Conservation (phyloP, 75 land plant genomes). For the Pseudotsuga menziesii region DNA sequence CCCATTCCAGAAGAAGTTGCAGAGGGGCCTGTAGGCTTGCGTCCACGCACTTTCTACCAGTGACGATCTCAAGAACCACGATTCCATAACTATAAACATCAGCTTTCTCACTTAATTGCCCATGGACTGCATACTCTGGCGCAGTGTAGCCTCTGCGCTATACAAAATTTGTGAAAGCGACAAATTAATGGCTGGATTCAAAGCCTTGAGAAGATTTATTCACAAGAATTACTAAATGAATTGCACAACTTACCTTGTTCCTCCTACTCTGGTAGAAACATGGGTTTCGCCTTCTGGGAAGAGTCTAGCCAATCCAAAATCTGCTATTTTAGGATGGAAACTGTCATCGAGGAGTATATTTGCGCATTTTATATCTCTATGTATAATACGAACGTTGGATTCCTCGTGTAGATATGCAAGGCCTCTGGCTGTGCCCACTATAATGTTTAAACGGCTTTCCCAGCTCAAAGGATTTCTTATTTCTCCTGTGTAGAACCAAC, state of each 20-base stretch:
- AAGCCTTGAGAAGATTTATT: too few relatives aligned
- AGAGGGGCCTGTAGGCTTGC: background rate
- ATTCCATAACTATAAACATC: conserved; percentile 17
- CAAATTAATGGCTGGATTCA: too few relatives aligned
- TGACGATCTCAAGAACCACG: conserved; percentile 9
- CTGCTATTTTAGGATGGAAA: conserved; percentile 12
- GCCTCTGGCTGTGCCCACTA: conserved; percentile 8
- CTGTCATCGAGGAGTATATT: conserved; percentile 7
- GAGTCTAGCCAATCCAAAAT: conserved; percentile 14
- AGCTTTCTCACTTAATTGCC: conserved; percentile 6
- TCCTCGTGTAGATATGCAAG: conserved; percentile 14
- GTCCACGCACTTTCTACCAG: conserved; percentile 10
- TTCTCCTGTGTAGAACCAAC: too few relatives aligned
- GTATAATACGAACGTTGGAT: background rate
- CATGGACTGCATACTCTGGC: conserved; percentile 14
- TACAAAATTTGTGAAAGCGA: too few relatives aligned
- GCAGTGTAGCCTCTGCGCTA: conserved; percentile 9
- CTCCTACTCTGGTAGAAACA: conserved; percentile 2
- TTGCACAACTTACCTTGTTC: conserved; percentile 1
- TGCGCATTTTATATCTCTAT: conserved; percentile 7
- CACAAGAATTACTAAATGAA: too few relatives aligned
- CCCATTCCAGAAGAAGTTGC: background rate
- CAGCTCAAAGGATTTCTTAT: background rate
- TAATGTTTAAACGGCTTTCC: conserved; percentile 3
- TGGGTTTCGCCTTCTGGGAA: conserved; percentile 7